A percentile compares a stretch with the other conserved stretches of the same genome.
Evolutionary conservation across 345 rosid genomes (phyloP).

Genomic region (Corchorus capsularis): DNA sequence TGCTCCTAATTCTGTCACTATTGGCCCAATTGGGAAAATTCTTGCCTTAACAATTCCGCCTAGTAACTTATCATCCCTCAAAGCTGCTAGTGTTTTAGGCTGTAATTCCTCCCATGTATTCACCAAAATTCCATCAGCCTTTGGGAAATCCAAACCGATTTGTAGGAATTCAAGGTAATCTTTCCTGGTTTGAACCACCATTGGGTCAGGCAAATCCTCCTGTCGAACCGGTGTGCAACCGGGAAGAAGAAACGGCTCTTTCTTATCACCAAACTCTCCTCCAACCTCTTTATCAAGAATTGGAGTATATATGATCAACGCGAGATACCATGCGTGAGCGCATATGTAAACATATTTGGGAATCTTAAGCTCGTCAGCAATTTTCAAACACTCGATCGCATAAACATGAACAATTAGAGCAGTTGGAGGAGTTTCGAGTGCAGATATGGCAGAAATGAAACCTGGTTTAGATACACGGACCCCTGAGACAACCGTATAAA

Average conservation of each 20-base stretch:
- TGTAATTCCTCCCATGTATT: constrained; percentile 66
- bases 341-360: constrained; percentile 37
- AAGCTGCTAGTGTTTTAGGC: constrained; percentile 36
- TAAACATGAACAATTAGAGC: constrained; percentile 50
- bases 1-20: constrained; percentile 12
- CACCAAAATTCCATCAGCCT: constrained; percentile 54
- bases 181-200: constrained; percentile 33
- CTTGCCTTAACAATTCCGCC: constrained; percentile 32
- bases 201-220: constrained; percentile 37
- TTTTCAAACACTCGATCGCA: constrained; percentile 38
- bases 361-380: constrained; percentile 43
- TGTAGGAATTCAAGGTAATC: constrained; percentile 25
- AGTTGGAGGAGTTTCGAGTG: constrained; percentile 35
- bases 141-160: constrained; percentile 28
- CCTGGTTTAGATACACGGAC: constrained; percentile 40
- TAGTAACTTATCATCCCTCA: constrained; percentile 27
- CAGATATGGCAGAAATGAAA: constrained; percentile 35
- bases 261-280: constrained; percentile 35
- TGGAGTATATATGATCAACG: constrained; percentile 36
- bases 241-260: constrained; percentile 42
- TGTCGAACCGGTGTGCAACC: constrained; percentile 54
- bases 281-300: constrained; percentile 34
- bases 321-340: constrained; percentile 55
- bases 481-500: neutral
- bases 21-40: constrained; percentile 54